Conservation (phyloP, 306 rosid genomes). For the Pterocarpus santalinus region DNA sequence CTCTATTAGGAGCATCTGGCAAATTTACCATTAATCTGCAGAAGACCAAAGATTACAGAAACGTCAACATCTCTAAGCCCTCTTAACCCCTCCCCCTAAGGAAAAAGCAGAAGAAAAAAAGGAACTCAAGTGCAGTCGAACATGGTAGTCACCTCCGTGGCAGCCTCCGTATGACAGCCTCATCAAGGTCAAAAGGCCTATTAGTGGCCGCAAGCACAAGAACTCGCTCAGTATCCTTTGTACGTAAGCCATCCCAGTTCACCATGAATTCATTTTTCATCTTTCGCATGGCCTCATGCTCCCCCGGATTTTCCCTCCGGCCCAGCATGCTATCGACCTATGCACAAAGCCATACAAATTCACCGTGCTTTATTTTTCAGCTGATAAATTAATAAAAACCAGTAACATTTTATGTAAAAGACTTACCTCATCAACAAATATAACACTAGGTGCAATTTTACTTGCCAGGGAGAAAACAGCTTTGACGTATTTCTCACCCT, state of each 20-base stretch:
- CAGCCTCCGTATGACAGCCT: conserved; percentile 98
- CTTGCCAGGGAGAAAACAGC: conserved; percentile 99
- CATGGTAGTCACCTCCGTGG: conserved; percentile 81
- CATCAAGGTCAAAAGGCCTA: conserved; percentile 98
- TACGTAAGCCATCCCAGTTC: conserved; percentile 99
- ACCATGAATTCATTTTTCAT: conserved; percentile 99
- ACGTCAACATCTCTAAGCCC: not conserved
- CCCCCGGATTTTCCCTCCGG: conserved; percentile 99
- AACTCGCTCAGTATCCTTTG: conserved; percentile 96
- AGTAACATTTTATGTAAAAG: not conserved
- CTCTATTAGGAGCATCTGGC: conserved; percentile 96
- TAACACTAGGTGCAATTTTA: conserved; percentile 97
- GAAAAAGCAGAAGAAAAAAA: not conserved
- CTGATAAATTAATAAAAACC: conserved; percentile 9
- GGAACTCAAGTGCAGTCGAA: conserved; percentile 33
- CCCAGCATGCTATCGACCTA: conserved; percentile 99
- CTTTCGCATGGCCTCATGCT: conserved; percentile 99
- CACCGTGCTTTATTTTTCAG: conserved; percentile 19
- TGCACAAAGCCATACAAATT: conserved; percentile 42
- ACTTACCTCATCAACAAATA: conserved; percentile 92
- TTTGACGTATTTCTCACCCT: conserved; percentile 99
- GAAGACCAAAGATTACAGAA: conserved; percentile 48
- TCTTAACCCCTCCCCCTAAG: not conserved
- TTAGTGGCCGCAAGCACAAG: conserved; percentile 99
- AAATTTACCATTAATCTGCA: conserved; percentile 98